These are phyloP conservation scores for Heimioporus sp. DNA, from an alignment of 768 basidiomycete genomes.

Conservation along the genomic window DNA sequence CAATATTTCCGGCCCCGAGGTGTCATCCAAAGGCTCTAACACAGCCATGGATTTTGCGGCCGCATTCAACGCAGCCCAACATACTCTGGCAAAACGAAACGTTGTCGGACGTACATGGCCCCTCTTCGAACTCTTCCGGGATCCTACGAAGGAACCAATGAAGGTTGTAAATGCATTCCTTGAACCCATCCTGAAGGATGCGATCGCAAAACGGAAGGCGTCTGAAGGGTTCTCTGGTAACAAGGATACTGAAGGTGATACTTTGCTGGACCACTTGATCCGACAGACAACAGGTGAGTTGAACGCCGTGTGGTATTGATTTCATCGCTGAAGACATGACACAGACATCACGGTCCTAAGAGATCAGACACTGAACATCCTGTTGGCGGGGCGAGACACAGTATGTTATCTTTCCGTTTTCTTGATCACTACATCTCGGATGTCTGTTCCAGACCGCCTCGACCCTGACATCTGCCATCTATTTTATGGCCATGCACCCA, in stretches of 20 bases:
- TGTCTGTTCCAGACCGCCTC: constrained; percentile 35
- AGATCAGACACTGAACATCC: constrained; percentile 42
- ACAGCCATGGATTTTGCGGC: constrained; percentile 25
- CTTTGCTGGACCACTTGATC: constrained; percentile 41
- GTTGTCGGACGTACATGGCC: constrained; percentile 37
- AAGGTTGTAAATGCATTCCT: constrained; percentile 37
- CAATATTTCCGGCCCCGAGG: constrained; percentile 9
- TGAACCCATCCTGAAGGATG: constrained; percentile 37
- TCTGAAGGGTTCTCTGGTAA: constrained; percentile 3
- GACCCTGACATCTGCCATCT: constrained; percentile 42
- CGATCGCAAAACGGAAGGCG: constrained; percentile 25
- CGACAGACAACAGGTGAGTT: constrained; percentile 35
- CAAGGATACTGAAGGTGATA: constrained; percentile 30
- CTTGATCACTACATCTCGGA: not conserved
- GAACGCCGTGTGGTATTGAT: no score
- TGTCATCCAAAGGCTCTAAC: constrained; percentile 12
- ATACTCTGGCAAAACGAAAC: constrained; percentile 25
- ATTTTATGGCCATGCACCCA: constrained; percentile 47
- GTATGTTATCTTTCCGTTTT: constrained; percentile 17
- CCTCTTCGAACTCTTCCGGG: constrained; percentile 34
- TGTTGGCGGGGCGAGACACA: constrained; percentile 45
- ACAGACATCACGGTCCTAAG: constrained; percentile 33
- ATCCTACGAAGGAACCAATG: constrained; percentile 33
- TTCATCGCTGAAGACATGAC: not conserved
- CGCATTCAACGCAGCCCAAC: constrained; percentile 36